These are phyloP conservation scores for Melanomma pulvis-pyrius DNA, from an alignment of 495 filamentous ascomycete species.

Conservation along the genomic window DNA sequence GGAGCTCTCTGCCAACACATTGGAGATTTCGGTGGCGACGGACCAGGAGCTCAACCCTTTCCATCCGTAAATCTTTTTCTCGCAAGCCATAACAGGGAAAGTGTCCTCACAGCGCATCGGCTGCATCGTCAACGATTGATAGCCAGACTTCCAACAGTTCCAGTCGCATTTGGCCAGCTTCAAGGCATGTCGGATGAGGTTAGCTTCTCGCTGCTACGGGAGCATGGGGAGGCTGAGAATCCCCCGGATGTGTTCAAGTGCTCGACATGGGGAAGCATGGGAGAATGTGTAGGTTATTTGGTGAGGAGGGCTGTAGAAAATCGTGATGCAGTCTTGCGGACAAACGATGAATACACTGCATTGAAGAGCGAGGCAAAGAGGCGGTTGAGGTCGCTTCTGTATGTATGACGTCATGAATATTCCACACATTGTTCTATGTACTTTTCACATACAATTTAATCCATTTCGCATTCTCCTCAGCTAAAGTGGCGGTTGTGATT, in stretches of 20 bases:
- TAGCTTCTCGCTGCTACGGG: constrained; percentile 71
- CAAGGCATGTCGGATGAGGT: constrained; percentile 97
- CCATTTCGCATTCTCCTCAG: too few relatives aligned
- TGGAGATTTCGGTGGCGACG: constrained; percentile 39
- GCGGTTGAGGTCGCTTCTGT: too few relatives aligned
- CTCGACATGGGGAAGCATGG: constrained; percentile 83
- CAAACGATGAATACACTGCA: background rate
- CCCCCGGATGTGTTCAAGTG: constrained; percentile 79
- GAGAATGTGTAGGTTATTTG: constrained; percentile 90
- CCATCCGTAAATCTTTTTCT: background rate
- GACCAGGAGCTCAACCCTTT: background rate
- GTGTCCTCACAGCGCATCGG: background rate
- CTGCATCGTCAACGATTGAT: background rate
- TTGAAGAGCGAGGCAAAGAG: too few relatives aligned
- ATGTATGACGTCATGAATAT: too few relatives aligned
- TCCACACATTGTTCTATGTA: too few relatives aligned
- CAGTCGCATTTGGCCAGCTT: constrained; percentile 79
- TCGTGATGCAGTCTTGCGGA: constrained; percentile 73
- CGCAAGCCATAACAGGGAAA: background rate
- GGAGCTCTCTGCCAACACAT: constrained; percentile 35
- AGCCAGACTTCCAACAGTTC: constrained; percentile 44
- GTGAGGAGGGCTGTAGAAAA: constrained; percentile 88
- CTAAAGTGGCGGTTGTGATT: too few relatives aligned
- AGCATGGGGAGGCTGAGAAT: constrained; percentile 30
- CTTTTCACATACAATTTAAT: too few relatives aligned